Evolutionary conservation across 441 rosid genomes (phyloP).

Genomic region (Populus trichocarpa): DNA sequence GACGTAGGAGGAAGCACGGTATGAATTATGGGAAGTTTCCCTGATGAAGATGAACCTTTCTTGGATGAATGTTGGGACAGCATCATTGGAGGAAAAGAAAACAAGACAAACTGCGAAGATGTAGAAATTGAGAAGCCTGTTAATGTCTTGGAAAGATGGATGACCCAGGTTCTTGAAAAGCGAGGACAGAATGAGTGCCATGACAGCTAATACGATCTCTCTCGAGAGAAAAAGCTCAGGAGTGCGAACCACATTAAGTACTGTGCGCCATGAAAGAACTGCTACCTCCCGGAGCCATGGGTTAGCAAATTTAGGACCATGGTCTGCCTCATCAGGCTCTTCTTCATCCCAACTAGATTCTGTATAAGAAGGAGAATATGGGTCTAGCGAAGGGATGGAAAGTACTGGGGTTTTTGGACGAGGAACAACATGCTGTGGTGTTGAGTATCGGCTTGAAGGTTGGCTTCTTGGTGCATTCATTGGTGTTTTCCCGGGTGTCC

Average conservation of each 20-base stretch:
- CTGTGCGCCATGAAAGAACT: constrained; percentile 52
- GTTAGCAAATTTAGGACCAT: constrained; percentile 56
- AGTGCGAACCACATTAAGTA: constrained; percentile 51
- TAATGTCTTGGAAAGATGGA: constrained; percentile 32
- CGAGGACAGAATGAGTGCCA: constrained; percentile 63
- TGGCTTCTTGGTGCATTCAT: constrained; percentile 29
- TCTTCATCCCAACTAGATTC: constrained; percentile 33
- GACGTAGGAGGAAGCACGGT: constrained; percentile 65
- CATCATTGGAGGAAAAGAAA: constrained; percentile 70
- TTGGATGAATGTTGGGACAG: constrained; percentile 67
- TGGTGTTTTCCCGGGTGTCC: constrained; percentile 41
- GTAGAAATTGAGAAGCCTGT: constrained; percentile 57
- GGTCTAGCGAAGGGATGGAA: constrained; percentile 25
- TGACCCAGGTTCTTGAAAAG: constrained; percentile 40
- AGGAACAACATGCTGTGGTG: constrained; percentile 26
- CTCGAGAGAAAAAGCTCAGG: constrained; percentile 61
- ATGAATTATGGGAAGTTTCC: constrained; percentile 66
- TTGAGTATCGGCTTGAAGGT: constrained; percentile 28
- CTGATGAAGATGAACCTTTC: constrained; percentile 71
- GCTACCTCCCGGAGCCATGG: constrained; percentile 60
- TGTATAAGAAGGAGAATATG: constrained; percentile 32
- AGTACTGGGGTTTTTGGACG: constrained; percentile 32
- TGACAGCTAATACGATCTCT: constrained; percentile 52
- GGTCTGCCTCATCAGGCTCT: constrained; percentile 40
- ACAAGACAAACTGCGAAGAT: constrained; percentile 53